Percentiles rank a stretch among this genome's conserved stretches.
These are phyloP conservation scores for Sclerospora graminicola DNA, from an alignment of 352 stramenopile species.

Conservation along the genomic window DNA sequence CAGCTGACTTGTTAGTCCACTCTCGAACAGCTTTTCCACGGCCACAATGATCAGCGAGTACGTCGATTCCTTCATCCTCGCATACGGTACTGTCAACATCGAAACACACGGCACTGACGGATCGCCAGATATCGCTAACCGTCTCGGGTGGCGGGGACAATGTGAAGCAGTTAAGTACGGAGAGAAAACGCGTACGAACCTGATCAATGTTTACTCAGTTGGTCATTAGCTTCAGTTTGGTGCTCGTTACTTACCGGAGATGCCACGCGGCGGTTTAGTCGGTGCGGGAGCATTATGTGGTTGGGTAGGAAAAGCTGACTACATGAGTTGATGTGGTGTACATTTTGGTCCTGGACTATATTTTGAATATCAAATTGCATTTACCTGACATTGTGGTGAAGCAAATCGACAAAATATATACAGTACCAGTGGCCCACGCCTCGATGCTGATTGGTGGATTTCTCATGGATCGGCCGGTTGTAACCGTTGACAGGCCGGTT, in stretches of 20 bases:
- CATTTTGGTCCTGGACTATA: too few species aligned
- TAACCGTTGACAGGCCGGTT: too few species aligned
- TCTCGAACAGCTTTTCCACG: conserved; percentile 90
- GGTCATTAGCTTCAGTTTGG: neutral
- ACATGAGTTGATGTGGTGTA: too few species aligned
- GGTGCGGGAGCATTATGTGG: conserved; percentile 13
- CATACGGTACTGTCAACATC: conserved; percentile 98
- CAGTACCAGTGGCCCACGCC: too few species aligned
- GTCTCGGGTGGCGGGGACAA: conserved; percentile 10
- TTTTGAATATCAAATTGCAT: too few species aligned
- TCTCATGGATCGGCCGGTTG: too few species aligned
- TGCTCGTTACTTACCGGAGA: conserved; percentile 6
- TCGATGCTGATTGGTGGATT: too few species aligned
- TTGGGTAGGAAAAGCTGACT: too few species aligned
- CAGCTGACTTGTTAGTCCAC: conserved; percentile 85
- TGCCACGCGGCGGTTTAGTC: conserved; percentile 15
- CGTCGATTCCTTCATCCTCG: conserved; percentile 96
- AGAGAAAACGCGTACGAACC: conserved; percentile 12
- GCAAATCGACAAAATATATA: too few species aligned
- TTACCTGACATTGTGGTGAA: too few species aligned
- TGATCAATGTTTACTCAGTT: neutral
- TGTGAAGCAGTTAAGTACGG: conserved; percentile 18
- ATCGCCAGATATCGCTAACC: conserved; percentile 51
- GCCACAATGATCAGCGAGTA: conserved; percentile 93
- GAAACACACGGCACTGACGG: conserved; percentile 69